Percentiles rank a stretch among this genome's conserved stretches.
phyloP scores from a whole-genome alignment of 192 early-diverging fungal genomes.

The Lobosporangium transversale region DNA sequence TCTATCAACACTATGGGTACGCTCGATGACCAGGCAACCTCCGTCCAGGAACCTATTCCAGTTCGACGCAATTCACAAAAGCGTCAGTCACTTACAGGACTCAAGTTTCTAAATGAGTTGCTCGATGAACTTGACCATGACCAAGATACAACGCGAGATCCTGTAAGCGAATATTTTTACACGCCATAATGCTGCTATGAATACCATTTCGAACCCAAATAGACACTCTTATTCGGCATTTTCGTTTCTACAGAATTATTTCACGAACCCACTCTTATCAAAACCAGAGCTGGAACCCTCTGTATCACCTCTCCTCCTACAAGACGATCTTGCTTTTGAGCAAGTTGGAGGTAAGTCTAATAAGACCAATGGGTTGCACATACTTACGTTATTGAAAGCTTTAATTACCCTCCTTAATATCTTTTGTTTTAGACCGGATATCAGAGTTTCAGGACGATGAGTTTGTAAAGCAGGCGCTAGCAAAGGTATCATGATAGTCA shows the following conservation, averaged over 20 bases:
- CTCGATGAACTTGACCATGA: conserved; percentile 46
- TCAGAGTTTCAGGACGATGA: conserved; percentile 86
- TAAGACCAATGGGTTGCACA: background rate
- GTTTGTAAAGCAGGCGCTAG: conserved; percentile 82
- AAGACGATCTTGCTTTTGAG: conserved; percentile 47
- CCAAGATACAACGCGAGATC: too few species aligned
- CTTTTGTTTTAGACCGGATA: conserved; percentile 61
- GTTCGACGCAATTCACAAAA: conserved; percentile 38
- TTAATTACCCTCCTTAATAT: too few species aligned
- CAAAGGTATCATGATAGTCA: conserved; percentile 56
- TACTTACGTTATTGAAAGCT: too few species aligned
- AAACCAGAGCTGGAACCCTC: conserved; percentile 26
- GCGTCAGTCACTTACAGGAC: conserved; percentile 43
- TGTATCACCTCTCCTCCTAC: conserved; percentile 20
- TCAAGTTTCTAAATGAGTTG: conserved; percentile 39
- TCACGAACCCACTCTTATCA: conserved; percentile 5
- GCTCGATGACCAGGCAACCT: conserved; percentile 9
- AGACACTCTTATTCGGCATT: background rate
- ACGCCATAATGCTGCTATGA: background rate
- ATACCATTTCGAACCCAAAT: background rate
- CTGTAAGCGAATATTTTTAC: too few species aligned
- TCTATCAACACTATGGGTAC: too few species aligned
- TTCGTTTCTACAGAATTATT: background rate
- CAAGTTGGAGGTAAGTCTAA: conserved; percentile 41
- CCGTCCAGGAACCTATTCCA: conserved; percentile 5